phyloP scores from a whole-genome alignment of 169 alveolate genomes.

The Babesia bigemina region DNA sequence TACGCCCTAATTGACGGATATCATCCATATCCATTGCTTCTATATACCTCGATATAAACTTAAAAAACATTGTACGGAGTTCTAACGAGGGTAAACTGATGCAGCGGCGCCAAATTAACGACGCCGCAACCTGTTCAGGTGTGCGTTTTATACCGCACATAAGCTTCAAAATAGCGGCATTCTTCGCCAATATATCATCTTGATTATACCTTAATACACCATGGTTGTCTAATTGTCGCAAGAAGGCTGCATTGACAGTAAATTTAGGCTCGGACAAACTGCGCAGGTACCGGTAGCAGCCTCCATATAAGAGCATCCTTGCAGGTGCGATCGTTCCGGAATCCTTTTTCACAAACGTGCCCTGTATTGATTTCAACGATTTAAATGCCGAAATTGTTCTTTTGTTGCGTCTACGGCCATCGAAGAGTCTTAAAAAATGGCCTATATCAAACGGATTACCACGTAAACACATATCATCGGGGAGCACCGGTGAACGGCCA shows the following conservation, averaged over 20 bases:
- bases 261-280: slow-evolving; percentile 19
- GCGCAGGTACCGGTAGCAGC: slow-evolving; percentile 13
- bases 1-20: slow-evolving; percentile 2
- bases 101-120: slow-evolving; percentile 11
- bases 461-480: neutral
- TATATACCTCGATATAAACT: slow-evolving; percentile 24
- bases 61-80: slow-evolving; percentile 34
- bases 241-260: neutral
- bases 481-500: neutral
- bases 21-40: slow-evolving; percentile 18
- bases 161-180: neutral
- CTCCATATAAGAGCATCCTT: neutral
- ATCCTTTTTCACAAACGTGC: neutral
- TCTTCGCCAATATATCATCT: neutral
- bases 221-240: neutral
- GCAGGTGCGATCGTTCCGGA: neutral
- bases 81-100: slow-evolving; percentile 34
- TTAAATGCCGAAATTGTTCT: neutral
- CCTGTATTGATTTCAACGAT: neutral
- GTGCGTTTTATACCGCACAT: slow-evolving; percentile 16
- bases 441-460: slow-evolving; percentile 4
- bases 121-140: neutral
- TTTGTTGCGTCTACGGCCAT: neutral
- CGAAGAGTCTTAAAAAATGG: neutral
- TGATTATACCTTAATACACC: too few species aligned